Conservation (phyloP, 2,329 filamentous ascomycete species). For the Pseudogymnoascus sp. region DNA sequence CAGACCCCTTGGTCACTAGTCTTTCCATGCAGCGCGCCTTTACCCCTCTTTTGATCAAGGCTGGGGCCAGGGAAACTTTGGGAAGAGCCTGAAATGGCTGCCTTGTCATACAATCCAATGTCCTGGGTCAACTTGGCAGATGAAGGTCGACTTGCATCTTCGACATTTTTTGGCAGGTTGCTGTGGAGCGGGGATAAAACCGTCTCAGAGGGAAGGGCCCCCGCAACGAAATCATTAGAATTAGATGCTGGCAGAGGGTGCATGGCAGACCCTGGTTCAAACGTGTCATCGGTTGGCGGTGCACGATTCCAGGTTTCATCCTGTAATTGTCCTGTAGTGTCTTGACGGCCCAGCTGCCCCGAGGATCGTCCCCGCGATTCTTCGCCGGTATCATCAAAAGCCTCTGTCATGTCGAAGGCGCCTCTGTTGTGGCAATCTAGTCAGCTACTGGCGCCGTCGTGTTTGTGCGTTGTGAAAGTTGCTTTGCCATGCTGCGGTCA, state of each 20-base stretch:
- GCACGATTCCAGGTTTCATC: neutral
- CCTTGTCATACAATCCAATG: neutral
- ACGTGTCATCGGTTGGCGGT: neutral
- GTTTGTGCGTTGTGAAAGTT: neutral
- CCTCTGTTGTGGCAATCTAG: neutral
- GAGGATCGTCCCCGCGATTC: neutral
- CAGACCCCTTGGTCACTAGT: conserved; percentile 38
- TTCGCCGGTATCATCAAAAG: conserved; percentile 1
- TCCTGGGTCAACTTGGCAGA: neutral
- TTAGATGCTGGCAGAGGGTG: neutral
- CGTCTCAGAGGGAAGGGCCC: neutral
- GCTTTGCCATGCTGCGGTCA: neutral
- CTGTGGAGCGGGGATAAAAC: neutral
- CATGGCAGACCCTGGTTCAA: neutral
- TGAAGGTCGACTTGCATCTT: neutral
- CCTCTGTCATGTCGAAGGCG: neutral
- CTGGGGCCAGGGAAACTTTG: conserved; percentile 34
- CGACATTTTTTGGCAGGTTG: neutral
- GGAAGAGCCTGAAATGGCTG: neutral
- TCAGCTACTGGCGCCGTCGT: neutral
- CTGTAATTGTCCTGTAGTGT: neutral
- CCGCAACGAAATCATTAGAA: neutral
- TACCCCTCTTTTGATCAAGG: conserved; percentile 24
- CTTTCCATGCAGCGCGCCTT: conserved; percentile 25
- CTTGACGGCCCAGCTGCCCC: neutral